phyloP scores from a whole-genome alignment of 306 rosid species.

The Vigna mungo region DNA sequence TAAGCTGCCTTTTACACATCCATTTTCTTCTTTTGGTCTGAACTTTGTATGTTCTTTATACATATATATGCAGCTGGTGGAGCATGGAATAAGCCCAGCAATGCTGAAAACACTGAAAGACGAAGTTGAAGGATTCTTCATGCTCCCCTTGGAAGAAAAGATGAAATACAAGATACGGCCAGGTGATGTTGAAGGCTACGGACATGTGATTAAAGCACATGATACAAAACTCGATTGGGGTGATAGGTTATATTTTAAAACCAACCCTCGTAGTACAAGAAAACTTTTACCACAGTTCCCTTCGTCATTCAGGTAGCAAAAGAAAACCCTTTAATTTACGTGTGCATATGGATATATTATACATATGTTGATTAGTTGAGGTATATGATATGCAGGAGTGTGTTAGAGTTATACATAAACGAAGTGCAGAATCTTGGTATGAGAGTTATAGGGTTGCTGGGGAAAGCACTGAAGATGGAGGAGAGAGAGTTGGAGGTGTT shows the following conservation, averaged over 20 bases:
- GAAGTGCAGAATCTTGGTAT: constrained; percentile 52
- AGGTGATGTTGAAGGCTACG: constrained; percentile 76
- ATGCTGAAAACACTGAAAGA: constrained; percentile 49
- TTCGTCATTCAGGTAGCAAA: constrained; percentile 52
- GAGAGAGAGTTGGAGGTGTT: constrained; percentile 48
- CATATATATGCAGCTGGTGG: constrained; percentile 57
- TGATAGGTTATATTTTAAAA: constrained; percentile 57
- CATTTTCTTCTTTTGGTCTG: neutral
- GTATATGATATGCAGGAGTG: constrained; percentile 41
- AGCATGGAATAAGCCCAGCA: constrained; percentile 60
- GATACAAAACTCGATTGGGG: constrained; percentile 73
- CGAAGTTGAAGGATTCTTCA: constrained; percentile 64
- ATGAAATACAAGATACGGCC: constrained; percentile 53
- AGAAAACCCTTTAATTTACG: too few relatives aligned
- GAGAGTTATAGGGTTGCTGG: constrained; percentile 50
- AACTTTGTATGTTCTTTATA: neutral
- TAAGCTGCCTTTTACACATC: neutral
- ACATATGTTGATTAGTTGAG: neutral
- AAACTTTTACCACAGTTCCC: constrained; percentile 63
- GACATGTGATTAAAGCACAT: constrained; percentile 43
- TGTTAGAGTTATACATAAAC: constrained; percentile 55
- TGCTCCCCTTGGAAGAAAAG: constrained; percentile 61
- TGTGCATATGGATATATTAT: too few relatives aligned
- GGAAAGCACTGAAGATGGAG: constrained; percentile 52
- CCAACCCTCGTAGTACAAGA: constrained; percentile 58